Percentiles rank a stretch among this genome's conserved stretches.
phyloP scores from a whole-genome alignment of 1,139 yeast genomes.

The Debaryomycetaceae sp. region DNA sequence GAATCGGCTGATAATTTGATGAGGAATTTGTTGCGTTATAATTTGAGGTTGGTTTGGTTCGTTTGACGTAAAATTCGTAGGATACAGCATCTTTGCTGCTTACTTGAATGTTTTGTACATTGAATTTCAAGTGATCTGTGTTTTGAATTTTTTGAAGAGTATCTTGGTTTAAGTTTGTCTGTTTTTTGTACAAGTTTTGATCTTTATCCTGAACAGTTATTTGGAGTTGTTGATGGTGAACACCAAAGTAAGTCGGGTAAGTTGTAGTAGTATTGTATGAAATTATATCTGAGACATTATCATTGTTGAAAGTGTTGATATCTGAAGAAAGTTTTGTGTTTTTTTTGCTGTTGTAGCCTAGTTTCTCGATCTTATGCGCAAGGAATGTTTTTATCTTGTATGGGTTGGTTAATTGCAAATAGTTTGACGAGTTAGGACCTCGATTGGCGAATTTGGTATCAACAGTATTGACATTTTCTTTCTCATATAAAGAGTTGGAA shows the following conservation, averaged over 20 bases:
- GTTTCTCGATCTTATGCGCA: constrained; percentile 31
- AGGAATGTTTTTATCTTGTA: constrained; percentile 26
- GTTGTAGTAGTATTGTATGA: constrained; percentile 5
- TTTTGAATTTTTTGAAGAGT: not conserved
- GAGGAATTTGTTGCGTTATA: not conserved
- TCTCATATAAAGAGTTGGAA: not conserved
- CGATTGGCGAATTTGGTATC: not conserved
- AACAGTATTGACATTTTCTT: too few species aligned
- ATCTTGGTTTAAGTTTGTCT: not conserved
- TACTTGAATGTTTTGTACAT: constrained; percentile 5
- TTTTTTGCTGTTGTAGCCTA: constrained; percentile 21
- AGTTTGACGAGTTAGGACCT: not conserved
- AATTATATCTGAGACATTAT: constrained; percentile 1
- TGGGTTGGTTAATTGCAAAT: constrained; percentile 19
- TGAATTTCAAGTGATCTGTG: not conserved
- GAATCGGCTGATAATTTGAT: not conserved
- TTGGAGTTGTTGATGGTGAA: not conserved
- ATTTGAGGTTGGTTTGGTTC: not conserved
- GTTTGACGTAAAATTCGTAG: constrained; percentile 13
- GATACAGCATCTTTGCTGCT: constrained; percentile 14
- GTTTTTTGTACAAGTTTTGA: not conserved
- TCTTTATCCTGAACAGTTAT: not conserved
- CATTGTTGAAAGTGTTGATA: constrained; percentile 3
- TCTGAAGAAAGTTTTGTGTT: constrained; percentile 1
- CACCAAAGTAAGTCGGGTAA: constrained; percentile 5